Evolutionary conservation across 83 land plant species (phyloP), one percentile per base, ranked within the genome.

Genomic region (Picea abies): DNA sequence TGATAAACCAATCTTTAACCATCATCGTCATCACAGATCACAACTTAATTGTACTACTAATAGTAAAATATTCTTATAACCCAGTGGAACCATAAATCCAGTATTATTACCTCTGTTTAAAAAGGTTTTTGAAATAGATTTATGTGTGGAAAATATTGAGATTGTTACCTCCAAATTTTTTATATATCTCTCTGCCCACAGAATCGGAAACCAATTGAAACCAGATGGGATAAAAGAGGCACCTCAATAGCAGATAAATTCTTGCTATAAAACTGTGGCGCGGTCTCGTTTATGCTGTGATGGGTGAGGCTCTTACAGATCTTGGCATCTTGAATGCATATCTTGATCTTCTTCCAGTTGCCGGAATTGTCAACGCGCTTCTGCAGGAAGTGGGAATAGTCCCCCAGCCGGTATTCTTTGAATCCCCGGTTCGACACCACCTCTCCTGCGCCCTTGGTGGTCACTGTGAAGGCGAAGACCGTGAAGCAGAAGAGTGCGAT

Each of bases 331-430:
- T n/a, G 37, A 84, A 96, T 83, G 85, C 97, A 96, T 80, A 94
- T 93, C 85, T 81, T 86, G 79, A 96, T 96, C 86, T 81, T 90
- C 39, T 82, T 65, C 98, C 98, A 96, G 81, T 94, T 90, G 63
- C 84, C 83, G 10, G 69, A 26, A n/a, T 87, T 81, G 26, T 83
- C 85, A 17, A 96, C 98, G 68, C 92, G 81, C 82, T 85, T 86
- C 92, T 93, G 97, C 87, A 96, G 58, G 97, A 97, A 96, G 47
- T 85, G 84, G 67, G 96, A 93, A 84, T 96, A 96, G 79, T 96
- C 94, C 14, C 97, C 98, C 7, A 96, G 84, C 56, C 80, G 29
- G 32, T 92, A 92, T 87, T 92, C 91, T 87, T 94, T 94, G 79
- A 86, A 94, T n/a, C 98, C 98, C 44, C 86, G 82, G 4, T 82